phyloP scores from a whole-genome alignment of 106 monocot species.

The Dendrobium catenatum region DNA sequence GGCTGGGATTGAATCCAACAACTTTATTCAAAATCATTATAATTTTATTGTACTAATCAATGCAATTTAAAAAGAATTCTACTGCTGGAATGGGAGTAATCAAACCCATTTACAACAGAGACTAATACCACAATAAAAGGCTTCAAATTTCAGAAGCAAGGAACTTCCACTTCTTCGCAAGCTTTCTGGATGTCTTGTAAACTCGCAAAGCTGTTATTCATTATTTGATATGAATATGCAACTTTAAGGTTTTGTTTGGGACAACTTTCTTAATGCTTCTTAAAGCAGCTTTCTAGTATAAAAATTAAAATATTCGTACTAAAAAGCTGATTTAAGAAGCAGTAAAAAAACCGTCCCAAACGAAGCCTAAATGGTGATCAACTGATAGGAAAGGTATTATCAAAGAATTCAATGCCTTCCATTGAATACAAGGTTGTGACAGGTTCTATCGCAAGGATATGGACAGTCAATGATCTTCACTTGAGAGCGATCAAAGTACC shows the following conservation, averaged over 20 bases:
- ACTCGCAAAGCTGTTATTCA: background rate
- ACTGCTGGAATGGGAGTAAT: background rate
- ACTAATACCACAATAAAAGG: background rate
- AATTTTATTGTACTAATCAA: background rate
- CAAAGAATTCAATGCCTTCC: background rate
- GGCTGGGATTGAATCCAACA: background rate
- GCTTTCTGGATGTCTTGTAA: background rate
- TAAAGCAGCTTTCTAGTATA: too few relatives aligned
- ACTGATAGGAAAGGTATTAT: too few relatives aligned
- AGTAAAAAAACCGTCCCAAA: too few relatives aligned
- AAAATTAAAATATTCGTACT: too few relatives aligned
- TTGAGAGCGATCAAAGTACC: conserved; percentile 50
- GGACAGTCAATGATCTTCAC: conserved; percentile 50
- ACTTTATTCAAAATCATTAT: background rate
- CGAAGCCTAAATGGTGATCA: background rate
- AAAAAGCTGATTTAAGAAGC: too few relatives aligned
- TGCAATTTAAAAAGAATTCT: background rate
- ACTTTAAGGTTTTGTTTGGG: background rate
- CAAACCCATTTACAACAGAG: background rate
- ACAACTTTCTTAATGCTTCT: too few relatives aligned
- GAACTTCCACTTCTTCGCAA: background rate
- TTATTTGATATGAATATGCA: background rate
- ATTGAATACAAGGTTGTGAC: conserved; percentile 34
- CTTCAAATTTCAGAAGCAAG: background rate
- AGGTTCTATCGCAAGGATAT: conserved; percentile 64